These are phyloP conservation scores for Candida incommunis DNA, from an alignment of 805 yeast genomes.

Conservation along the genomic window DNA sequence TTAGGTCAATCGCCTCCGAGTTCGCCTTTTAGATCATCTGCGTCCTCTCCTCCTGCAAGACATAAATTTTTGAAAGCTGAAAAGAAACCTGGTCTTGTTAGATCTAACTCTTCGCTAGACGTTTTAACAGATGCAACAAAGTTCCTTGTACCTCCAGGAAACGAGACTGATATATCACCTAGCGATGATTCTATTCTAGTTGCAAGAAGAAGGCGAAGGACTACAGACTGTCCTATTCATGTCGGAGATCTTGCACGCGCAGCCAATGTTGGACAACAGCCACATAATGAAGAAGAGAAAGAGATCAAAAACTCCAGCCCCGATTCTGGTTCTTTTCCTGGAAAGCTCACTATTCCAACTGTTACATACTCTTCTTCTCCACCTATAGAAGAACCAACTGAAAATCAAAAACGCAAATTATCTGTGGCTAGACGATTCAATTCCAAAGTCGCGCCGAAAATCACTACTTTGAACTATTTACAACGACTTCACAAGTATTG, in stretches of 20 bases:
- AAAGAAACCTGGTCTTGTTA: neutral
- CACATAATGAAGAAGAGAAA: too few species aligned
- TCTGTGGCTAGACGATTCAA: conserved; percentile 17
- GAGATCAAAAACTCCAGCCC: conserved; percentile 1
- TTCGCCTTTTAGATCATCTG: neutral
- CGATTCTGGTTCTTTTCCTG: neutral
- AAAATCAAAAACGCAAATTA: conserved; percentile 1
- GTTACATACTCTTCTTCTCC: neutral
- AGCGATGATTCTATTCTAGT: neutral
- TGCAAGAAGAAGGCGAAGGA: neutral
- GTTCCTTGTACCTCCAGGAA: neutral
- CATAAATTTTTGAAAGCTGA: neutral
- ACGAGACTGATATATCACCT: neutral
- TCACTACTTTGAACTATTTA: conserved; percentile 20
- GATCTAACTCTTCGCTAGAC: neutral
- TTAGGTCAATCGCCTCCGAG: neutral
- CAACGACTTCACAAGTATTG: conserved; percentile 26
- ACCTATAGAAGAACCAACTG: neutral
- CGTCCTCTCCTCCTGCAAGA: neutral
- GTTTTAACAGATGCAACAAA: neutral
- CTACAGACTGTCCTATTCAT: neutral
- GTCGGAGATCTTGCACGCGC: neutral
- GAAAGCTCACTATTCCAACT: neutral
- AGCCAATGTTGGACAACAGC: neutral
- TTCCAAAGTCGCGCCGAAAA: conserved; percentile 18